Evolutionary conservation across 352 stramenopile species (phyloP), one percentile per base, ranked within the genome.

Genomic region (Phytophthora ramorum): DNA sequence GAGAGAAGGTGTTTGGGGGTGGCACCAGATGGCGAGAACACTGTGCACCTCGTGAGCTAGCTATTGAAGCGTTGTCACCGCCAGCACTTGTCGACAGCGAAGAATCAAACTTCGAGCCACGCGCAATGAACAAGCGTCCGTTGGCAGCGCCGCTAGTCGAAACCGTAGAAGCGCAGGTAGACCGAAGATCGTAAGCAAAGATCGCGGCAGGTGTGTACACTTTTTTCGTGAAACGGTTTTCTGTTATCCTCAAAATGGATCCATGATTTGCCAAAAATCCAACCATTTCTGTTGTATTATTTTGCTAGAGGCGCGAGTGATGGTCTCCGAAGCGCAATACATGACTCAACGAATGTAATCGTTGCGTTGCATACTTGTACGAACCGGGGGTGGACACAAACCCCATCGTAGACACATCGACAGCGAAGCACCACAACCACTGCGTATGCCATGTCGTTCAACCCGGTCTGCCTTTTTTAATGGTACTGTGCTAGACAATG

Each of bases 1-100:
- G 12, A 65, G 52, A 69, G 59, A 73, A 73, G 45, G 59, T 30
- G 65, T 61, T 58, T 73, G 28, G 65, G 64, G 45, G 40, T 54
- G 32, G 0, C 30, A 22, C 38, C 65, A 69, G 59, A 66, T 73
- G 58, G 59, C 34, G 43, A 59, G 48, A 61, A 41, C 17, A 24
- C 30, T 28, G 38, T 43, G 41, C 51, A 48, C 52, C 43, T 62
- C 22, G 50, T 57, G n/a, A 46, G 52, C 43, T 68, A 32, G 26
- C 7, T 8, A 32, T 9, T 32, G 26, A 32, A 6, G 26, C 10
- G 1, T 51, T 20, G 13, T 50, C 45, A 49, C 34, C 14, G 28
- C 5, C 3, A 20, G 44, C 17, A 17, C n/a, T 47, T 41, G 57
- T 19, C 35, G 16, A 41, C 26, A 50, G 17, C 24, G 30, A 19